These are phyloP conservation scores for Boletellus deceptivus DNA, from an alignment of 1,284 basidiomycete species.

Conservation along the genomic window DNA sequence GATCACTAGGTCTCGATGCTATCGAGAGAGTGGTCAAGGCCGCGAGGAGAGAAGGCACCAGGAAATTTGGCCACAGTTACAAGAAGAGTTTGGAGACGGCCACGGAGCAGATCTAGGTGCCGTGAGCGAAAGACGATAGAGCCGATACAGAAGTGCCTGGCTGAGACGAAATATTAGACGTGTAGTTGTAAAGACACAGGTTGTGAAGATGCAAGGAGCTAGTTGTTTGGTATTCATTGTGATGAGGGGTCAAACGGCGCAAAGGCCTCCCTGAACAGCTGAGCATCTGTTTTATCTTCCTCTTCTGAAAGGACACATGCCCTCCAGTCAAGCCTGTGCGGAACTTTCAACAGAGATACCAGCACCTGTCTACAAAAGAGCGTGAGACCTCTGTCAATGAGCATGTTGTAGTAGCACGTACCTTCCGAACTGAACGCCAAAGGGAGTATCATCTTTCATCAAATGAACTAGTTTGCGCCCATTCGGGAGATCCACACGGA, in stretches of 20 bases:
- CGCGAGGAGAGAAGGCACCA: constrained; percentile 61
- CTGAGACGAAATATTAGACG: background rate
- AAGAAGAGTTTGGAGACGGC: constrained; percentile 54
- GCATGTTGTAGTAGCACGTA: constrained; percentile 38
- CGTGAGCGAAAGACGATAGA: background rate
- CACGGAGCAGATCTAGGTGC: constrained; percentile 24
- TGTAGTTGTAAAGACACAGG: constrained; percentile 1
- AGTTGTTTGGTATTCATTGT: constrained; percentile 9
- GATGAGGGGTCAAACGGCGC: constrained; percentile 62
- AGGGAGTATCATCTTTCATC: constrained; percentile 73
- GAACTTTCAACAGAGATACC: constrained; percentile 67
- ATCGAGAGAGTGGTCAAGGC: constrained; percentile 77
- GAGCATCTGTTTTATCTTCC: constrained; percentile 79
- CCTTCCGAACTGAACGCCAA: constrained; percentile 92
- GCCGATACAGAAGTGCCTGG: background rate
- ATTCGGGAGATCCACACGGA: constrained; percentile 85
- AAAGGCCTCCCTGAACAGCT: constrained; percentile 81
- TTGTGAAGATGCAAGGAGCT: background rate
- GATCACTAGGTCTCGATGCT: constrained; percentile 70
- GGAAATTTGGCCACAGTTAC: constrained; percentile 64
- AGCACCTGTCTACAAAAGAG: constrained; percentile 64
- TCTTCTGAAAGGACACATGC: constrained; percentile 76
- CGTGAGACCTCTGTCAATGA: constrained; percentile 1
- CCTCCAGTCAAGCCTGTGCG: constrained; percentile 88
- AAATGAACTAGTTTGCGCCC: constrained; percentile 85